Evolutionary conservation across 208 protist species (phyloP), one percentile per base, ranked within the genome.

Genomic region (Leishmania martiniquensis): DNA sequence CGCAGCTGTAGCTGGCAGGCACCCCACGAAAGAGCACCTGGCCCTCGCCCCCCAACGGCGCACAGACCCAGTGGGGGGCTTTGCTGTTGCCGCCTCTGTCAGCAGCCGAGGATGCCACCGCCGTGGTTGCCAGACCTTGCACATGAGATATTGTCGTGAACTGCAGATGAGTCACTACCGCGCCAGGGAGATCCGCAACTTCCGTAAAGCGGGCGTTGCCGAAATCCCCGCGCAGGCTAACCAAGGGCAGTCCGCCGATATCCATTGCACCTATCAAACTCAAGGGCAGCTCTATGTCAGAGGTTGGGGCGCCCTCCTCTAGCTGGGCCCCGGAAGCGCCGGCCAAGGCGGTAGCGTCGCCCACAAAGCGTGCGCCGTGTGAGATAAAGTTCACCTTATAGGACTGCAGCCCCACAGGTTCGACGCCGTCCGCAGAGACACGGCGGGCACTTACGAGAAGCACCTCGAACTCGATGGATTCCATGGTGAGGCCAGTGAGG

Each of bases 391-490:
- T 82, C 20, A 76, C 79, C 49, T 78, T 65, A 45, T 63, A 66
- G 3, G 29, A 57, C 32, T 69, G 76, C 59, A 29, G 72, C 67
- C 13, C 52, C 9, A 45, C 44, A 47, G 37, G 34, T 44, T 10
- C 7, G 25, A 9, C 15, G 10, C 51, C 1, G 34, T 67, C 59
- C n/a, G 37, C 17, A 17, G 7, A 39, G 29, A 22, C 54, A 1
- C 65, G 57, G n/a, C 72, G 57, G 20, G 45, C 20, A 22, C 2
- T 62, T 69, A n/a, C 12, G 49, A 86, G 75, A 17, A 62, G 17
- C 32, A 96, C 75, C 72, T 96, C 92, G 76, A 96, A 94, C 77
- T 93, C 86, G 22, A 96, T 84, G 9, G 83, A 80, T 25, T 84
- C 87, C 52, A 94, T 91, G 39, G 59, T 57, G 34, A 96, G 66